Base-by-base conservation (phyloP, 441 rosid species). In the Daphne laureola region DNA sequence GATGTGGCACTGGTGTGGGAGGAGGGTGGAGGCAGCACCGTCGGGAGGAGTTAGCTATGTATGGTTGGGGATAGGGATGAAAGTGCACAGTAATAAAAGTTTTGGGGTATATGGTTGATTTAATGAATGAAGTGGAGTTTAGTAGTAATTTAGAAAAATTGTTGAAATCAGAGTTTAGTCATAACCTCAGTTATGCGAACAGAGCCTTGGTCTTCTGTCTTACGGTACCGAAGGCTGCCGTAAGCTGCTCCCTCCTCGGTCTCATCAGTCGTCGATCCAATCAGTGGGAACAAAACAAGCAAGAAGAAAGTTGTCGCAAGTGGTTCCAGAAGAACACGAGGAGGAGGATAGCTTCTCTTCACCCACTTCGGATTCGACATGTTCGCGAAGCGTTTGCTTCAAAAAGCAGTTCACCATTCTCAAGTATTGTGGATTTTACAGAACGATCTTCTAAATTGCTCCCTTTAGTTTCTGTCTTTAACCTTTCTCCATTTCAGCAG, bases 371-470 rank as follows among this genome's bases (percentile, higher is more conserved):
- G 47, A 17, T 23, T 63, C 53, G 53, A 70, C 62, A 80, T 78
- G 82, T 66, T 72, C 61, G 77, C 82, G 12, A 83, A 78, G 56
- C 80, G 82, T 49, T 63, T 83, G 14, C 43, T 83, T n/a, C 73
- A 78, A 59, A 77, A 79, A 57, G 81, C 83, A 12, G 76, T 66
- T 12, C 71, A 66, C 63, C 79, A 64, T 55, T 56, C 66, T 49
- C 80, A 68, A 62, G 63, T 75, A 23, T 4, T 36, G 7, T 38
- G 41, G 11, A 38, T 23, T 25, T 18, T 15, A 11, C 3, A 0
- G 12, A 49, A 48, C 25, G 26, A 49, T 55, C 43, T 4, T 6
- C 12, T 36, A 44, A 8, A n/a, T 8, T 31, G 58, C 31, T 46
- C 5, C 21, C 12, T 2, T 41, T 38, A 13, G 11, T 12, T 18